Conservation (phyloP, 1,139 yeast genomes). For the Meyerozyma carpophila region DNA sequence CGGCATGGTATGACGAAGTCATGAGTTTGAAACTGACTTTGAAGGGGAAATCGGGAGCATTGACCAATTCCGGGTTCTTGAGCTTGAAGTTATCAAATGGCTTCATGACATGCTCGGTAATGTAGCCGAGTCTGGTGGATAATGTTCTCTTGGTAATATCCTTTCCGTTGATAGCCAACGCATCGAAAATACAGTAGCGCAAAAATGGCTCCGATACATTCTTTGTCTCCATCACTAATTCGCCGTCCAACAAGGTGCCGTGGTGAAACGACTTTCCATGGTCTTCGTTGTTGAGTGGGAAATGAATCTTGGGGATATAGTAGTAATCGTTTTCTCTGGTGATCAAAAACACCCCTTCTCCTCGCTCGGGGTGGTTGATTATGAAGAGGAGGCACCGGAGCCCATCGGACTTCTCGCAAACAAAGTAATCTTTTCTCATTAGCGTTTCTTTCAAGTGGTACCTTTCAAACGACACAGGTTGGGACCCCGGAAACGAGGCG, state of each 20-base stretch:
- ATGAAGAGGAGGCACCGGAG: conserved; percentile 70
- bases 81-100: conserved; percentile 73
- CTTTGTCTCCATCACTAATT: conserved; percentile 59
- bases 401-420: conserved; percentile 96
- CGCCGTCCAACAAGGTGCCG: conserved; percentile 92
- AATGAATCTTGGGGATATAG: conserved; percentile 76
- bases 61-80: conserved; percentile 65
- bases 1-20: conserved; percentile 77
- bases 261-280: conserved; percentile 60
- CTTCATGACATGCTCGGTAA: conserved; percentile 73
- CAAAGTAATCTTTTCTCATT: conserved; percentile 61
- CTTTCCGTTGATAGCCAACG: conserved; percentile 76
- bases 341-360: conserved; percentile 69
- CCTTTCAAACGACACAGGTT: conserved; percentile 87
- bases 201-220: conserved; percentile 45
- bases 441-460: conserved; percentile 63
- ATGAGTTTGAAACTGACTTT: conserved; percentile 80
- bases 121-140: conserved; percentile 79
- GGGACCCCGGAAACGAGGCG: conserved; percentile 76
- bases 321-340: conserved; percentile 87
- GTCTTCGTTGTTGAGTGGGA: conserved; percentile 59
- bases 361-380: conserved; percentile 64
- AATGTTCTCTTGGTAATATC: conserved; percentile 64
- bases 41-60: conserved; percentile 70
- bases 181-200: conserved; percentile 85